Evolutionary conservation across 495 filamentous ascomycete genomes (phyloP), one percentile per base, ranked within the genome.

Genomic region (Aspergillus coremiiformis): DNA sequence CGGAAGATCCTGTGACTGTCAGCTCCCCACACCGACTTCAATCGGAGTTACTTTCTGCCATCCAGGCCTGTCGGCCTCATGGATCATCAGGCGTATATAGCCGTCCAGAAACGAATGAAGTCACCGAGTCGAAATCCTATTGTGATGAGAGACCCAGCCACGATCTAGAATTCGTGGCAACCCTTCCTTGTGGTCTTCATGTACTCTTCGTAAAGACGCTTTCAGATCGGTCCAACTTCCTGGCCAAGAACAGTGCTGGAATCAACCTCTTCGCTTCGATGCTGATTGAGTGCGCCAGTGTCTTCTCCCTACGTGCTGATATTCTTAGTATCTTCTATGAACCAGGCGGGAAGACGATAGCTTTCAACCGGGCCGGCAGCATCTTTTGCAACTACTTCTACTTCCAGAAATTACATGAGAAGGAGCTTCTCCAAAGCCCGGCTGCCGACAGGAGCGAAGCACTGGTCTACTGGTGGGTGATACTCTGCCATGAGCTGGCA

Each of bases 301-400:
- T 94, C 20, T 96, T 94, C 64, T 72, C 77, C 10, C 72, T 96
- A 23, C 60, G 74, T 2, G 64, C 70, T 9, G 70, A 78, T 33
- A 73, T 75, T 21, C 55, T 96, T 39, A 90, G 94, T 64, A 85
- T 97, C 53, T 96, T 90, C 75, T 90, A 89, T 56, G 90, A 96
- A 54, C 79, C 85, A 17, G 69, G 72, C 8, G 84, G 88, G 8
- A 78, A 77, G 55, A 89, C 90, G 1, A 95, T 99, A 53, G 93
- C 94, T 0, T 99, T 99, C 78, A 99, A 97, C 62, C 74, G 75
- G 20, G 77, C 78, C 35, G 90, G 91, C 42, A 86, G 83, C 57
- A 79, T 97, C 27, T 97, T 97, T 74, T 96, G 90, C 76, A 99
- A 97, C 60, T 80, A 90, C 55, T 76, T 87, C 29, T 96, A 88